Conservation (phyloP, 2,329 filamentous ascomycete genomes). For the Fusarium chuoi region DNA sequence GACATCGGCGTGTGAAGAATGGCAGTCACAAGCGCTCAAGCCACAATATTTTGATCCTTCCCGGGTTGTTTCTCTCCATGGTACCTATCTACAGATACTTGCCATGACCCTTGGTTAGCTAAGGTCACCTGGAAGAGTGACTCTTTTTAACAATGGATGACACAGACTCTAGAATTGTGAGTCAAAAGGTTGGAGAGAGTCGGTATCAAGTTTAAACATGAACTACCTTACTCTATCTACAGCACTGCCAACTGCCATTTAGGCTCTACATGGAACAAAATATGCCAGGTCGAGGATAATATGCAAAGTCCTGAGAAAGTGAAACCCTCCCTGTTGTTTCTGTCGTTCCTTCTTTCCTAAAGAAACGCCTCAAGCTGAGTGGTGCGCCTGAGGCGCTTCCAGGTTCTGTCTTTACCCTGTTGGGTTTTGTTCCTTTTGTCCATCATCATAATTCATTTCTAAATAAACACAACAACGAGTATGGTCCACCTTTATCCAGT, state of each 20-base stretch:
- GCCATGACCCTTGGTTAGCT: background rate
- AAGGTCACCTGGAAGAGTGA: background rate
- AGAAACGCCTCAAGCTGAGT: slow-evolving; percentile 32
- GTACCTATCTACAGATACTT: background rate
- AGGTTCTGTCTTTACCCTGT: slow-evolving; percentile 11
- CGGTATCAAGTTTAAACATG: background rate
- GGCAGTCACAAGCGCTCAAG: slow-evolving; percentile 20
- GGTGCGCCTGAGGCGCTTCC: slow-evolving; percentile 41
- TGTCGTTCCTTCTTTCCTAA: slow-evolving; percentile 3
- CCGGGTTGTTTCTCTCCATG: background rate
- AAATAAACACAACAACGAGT: background rate
- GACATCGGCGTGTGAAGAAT: slow-evolving; percentile 42
- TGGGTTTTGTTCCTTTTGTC: slow-evolving; percentile 37
- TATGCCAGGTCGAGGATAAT: background rate
- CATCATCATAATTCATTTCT: slow-evolving; percentile 30
- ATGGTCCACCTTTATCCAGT: background rate
- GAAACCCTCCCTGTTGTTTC: background rate
- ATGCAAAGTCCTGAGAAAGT: background rate
- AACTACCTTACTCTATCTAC: background rate
- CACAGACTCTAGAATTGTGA: background rate
- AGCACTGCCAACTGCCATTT: background rate
- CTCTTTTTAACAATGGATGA: background rate
- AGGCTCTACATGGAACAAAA: background rate
- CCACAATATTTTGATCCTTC: background rate
- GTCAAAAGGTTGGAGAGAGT: background rate